Evolutionary conservation across 1,284 basidiomycete genomes (phyloP), one percentile per base, ranked within the genome.

Genomic region (Ganoderma multipileum): DNA sequence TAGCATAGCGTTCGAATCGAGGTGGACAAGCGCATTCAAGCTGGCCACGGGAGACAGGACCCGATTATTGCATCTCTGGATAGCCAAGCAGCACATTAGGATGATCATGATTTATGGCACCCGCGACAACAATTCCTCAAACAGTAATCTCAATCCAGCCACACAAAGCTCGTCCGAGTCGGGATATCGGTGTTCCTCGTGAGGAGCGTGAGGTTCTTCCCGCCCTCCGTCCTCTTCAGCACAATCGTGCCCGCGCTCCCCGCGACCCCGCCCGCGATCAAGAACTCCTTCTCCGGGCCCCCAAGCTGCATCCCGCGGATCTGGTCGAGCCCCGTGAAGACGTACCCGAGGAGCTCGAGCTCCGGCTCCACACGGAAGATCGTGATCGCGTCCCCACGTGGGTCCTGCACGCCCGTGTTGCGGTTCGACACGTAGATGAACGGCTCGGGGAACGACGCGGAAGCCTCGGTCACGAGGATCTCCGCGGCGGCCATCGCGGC

Each of bases 221-320:
- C 89, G 8, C 83, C 80, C n/a, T 89, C 82, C 11, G 82, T 85
- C 61, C 89, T 82, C 78, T 82, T 78, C 70, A 87, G 84, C 41
- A 91, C 80, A 66, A 86, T 83, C 14, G 88, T 84, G 1, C 90
- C 90, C 0, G 84, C 87, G 33, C 77, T 80, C 23, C 86, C 86
- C 2, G 81, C 83, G 61, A 82, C 81, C 2, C 89, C 89, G 26
- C 82, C 82, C 44, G 87, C 88, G 58, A 89, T 81, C 54, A 92
- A 78, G 75, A 86, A 91, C 73, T 85, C 83, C 54, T 79, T 77
- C 64, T 88, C 85, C 8, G 83, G 83, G 6, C 86, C 85, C 8
- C 88, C 87, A 61, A 91, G 81, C 76, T 84, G 81, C 86, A 91
- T 90, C 3, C 88, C 89, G 36, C 90, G 82, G 63, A 91, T 84